Conservation (phyloP, 2,329 filamentous ascomycete species). For the Aspergillus alliaceus region DNA sequence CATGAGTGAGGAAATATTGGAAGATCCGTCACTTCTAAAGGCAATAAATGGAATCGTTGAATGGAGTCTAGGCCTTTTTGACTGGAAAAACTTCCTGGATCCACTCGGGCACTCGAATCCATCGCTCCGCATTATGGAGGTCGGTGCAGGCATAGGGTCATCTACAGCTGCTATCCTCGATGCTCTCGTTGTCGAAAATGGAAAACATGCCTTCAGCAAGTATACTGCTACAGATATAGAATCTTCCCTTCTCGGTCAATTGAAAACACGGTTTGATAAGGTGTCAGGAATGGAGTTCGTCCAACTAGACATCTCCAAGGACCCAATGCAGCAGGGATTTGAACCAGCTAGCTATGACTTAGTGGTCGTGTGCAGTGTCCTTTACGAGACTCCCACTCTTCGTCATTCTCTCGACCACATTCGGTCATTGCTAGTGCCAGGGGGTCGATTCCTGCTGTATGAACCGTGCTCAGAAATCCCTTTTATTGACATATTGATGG, state of each 20-base stretch:
- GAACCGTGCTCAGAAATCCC: conserved; percentile 2
- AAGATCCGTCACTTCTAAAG: background rate
- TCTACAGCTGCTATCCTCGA: background rate
- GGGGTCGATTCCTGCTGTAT: conserved; percentile 8
- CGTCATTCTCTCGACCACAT: background rate
- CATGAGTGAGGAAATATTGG: background rate
- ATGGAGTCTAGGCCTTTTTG: background rate
- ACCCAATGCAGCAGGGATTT: background rate
- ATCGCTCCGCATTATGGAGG: background rate
- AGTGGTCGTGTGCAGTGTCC: conserved; percentile 1
- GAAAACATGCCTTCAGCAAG: background rate
- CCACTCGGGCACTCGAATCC: background rate
- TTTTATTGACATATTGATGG: conserved; percentile 10
- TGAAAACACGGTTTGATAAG: background rate
- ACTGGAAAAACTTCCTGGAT: background rate
- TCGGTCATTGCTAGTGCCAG: conserved; percentile 1
- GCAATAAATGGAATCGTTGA: background rate
- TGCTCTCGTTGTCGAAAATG: background rate
- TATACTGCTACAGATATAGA: background rate
- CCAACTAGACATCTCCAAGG: background rate
- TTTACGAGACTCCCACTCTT: background rate
- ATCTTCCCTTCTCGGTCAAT: background rate
- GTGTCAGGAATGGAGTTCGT: background rate
- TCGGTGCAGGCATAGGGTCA: background rate
- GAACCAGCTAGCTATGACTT: background rate